Base-by-base conservation (phyloP, 2,329 filamentous ascomycete species). In the Dryadomyces quercus-mongolicae region DNA sequence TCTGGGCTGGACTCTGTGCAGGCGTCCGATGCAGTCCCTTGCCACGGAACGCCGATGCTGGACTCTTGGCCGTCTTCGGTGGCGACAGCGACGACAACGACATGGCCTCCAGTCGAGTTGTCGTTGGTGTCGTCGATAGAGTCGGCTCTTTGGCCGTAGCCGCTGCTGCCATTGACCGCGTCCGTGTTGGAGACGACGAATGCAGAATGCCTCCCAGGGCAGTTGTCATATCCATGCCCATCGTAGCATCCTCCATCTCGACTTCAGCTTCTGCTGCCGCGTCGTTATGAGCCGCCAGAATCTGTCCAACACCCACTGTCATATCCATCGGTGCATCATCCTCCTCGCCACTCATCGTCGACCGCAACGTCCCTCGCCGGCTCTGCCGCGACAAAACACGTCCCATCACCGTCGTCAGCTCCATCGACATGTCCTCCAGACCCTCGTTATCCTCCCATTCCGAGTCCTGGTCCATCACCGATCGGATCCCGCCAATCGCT, bases 341-440 rank as follows among this genome's bases (percentile, higher is more conserved):
- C 3, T 55, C 55, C 20, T 50, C 49, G 21, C 20, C 36, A 16
- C 57, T 56, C 5, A n/a, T 34, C 15, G 40, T 40, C 67, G 25
- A 70, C 57, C 18, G 50, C 31, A 63, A 57, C 22, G 60, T 62
- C 20, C 56, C 63, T 44, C 58, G 63, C 47, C 49, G 58, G 48
- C 56, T 60, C 51, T 59, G 59, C 16, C 56, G 46, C 18, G 47
- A 20, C 8, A 83, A 62, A 0, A 84, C 67, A 18, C 76, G 74
- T 0, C 82, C 81, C 58, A 85, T 75, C 36, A 82, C 80, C 2
- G 81, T 79, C 1, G 84, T 88, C 55, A 90, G 75, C 62, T 90
- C 86, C 84, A 90, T 90, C 0, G 86, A 87, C 74, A 89, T 81
- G 47, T 90, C 86, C 60, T 85, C 82, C 47, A 85, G 78, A 53